Evolutionary conservation across 73 alveolate genomes (phyloP).

Genomic region (Stentor roeselii): DNA sequence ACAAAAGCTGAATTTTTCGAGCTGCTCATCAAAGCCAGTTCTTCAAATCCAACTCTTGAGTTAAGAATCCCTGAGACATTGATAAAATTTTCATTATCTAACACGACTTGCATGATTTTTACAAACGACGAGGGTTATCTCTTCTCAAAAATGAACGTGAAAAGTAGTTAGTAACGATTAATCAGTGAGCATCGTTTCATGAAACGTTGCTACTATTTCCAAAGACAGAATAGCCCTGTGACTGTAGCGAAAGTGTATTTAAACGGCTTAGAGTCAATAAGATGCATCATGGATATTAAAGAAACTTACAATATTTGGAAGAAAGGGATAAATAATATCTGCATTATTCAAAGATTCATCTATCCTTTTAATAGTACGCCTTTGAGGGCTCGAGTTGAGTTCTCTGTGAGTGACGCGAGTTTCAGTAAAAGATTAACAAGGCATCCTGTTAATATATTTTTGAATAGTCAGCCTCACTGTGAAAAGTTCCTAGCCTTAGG

Average conservation of each 20-base stretch:
- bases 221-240: background rate
- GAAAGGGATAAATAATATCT: no score
- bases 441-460: background rate
- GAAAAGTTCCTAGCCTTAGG: background rate
- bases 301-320: background rate
- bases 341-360: background rate
- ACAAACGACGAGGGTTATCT: background rate
- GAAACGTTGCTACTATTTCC: background rate
- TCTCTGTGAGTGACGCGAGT: background rate
- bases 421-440: no score
- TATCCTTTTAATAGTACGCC: background rate
- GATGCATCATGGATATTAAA: background rate
- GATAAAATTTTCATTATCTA: background rate
- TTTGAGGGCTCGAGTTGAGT: background rate
- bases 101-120: no score
- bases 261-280: background rate
- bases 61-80: background rate
- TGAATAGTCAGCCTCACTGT: background rate
- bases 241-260: background rate
- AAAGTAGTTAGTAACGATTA: background rate
- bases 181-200: background rate
- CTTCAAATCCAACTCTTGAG: background rate
- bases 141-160: background rate
- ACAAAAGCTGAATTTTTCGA: background rate
- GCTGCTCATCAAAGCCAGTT: background rate